A percentile compares a stretch with the other conserved stretches of the same genome.
Evolutionary conservation across 1,284 basidiomycete species (phyloP).

Genomic region (Trichosporon inkin): DNA sequence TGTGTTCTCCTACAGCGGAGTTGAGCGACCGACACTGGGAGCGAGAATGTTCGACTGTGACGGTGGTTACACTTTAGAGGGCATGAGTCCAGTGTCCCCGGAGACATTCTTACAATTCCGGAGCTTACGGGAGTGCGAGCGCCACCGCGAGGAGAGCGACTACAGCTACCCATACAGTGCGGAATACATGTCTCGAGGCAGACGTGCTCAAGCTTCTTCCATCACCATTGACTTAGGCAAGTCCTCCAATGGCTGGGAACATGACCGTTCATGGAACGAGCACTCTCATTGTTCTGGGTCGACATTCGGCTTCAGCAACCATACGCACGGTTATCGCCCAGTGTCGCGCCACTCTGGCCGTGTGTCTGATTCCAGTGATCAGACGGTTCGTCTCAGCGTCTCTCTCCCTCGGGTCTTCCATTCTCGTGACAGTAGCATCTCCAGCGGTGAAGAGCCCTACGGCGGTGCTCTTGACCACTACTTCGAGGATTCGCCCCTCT

Average conservation of each 20-base stretch:
- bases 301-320: neutral
- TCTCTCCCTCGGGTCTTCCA: neutral
- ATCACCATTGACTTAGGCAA: conserved; percentile 1
- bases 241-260: neutral
- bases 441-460: neutral
- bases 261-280: neutral
- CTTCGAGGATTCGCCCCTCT: neutral
- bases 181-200: neutral
- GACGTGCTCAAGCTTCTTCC: neutral
- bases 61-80: neutral
- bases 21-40: conserved; percentile 3
- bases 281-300: neutral
- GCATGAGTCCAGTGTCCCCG: neutral
- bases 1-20: neutral
- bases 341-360: neutral
- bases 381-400: neutral
- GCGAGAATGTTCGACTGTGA: conserved; percentile 4
- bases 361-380: neutral
- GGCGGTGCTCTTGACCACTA: conserved; percentile 2
- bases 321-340: neutral
- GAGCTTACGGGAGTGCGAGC: neutral
- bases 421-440: neutral
- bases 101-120: neutral
- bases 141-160: neutral
- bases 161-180: neutral